Evolutionary conservation across 345 rosid species (phyloP).

Genomic region (Populus deltoides): DNA sequence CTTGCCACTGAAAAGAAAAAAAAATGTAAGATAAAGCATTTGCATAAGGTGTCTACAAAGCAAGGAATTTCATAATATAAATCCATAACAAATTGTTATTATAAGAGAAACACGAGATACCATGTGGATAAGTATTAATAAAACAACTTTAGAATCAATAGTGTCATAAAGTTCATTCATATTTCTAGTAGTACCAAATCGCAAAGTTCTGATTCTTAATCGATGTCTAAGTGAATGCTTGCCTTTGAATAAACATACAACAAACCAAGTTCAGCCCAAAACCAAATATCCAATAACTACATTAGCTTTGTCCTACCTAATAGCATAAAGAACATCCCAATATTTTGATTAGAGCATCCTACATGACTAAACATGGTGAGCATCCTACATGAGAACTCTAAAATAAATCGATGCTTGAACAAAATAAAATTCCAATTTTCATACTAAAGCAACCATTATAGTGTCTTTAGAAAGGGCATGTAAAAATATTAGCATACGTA

Average conservation of each 20-base stretch:
- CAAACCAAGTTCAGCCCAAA: conserved; percentile 10
- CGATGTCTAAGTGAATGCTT: conserved; percentile 68
- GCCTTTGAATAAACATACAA: conserved; percentile 43
- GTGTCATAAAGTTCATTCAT: conserved; percentile 74
- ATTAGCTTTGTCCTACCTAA: conserved; percentile 52
- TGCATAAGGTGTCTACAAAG: no score
- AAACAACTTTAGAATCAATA: conserved; percentile 80
- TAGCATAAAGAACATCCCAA: conserved; percentile 31
- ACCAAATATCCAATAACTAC: background rate
- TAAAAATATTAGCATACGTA: background rate
- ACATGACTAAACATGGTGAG: background rate
- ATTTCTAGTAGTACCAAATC: conserved; percentile 68
- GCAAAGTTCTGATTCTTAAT: conserved; percentile 84
- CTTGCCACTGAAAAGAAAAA: no score
- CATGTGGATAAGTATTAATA: conserved; percentile 71
- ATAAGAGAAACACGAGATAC: background rate
- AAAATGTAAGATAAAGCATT: no score
- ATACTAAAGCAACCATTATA: background rate
- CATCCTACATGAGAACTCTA: background rate
- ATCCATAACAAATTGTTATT: background rate
- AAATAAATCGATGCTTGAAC: background rate
- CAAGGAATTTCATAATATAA: no score
- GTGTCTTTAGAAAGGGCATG: background rate
- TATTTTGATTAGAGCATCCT: no score
- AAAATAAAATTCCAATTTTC: background rate